A percentile compares a stretch with the other conserved stretches of the same genome.
phyloP scores from a whole-genome alignment of 345 rosid species.

The Aethionema arabicum region DNA sequence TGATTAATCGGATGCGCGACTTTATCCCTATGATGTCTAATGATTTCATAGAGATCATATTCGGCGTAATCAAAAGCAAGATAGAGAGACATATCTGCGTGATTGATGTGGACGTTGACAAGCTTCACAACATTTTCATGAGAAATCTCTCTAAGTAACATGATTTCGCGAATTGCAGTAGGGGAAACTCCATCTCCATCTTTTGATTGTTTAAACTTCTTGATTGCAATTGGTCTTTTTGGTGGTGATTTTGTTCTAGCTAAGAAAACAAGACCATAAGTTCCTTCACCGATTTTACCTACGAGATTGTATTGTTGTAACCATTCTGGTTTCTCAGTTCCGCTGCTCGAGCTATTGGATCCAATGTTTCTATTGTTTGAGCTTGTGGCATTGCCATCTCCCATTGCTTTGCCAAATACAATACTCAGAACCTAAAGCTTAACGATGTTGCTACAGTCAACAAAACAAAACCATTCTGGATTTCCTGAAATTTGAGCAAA shows the following conservation, averaged over 20 bases:
- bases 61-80: conserved; percentile 96
- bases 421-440: background rate
- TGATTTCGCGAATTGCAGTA: conserved; percentile 99
- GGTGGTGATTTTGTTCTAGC: conserved; percentile 74
- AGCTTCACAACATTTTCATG: conserved; percentile 98
- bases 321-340: conserved; percentile 89
- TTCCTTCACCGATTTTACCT: conserved; percentile 99
- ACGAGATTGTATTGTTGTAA: conserved; percentile 94
- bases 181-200: conserved; percentile 99
- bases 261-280: conserved; percentile 96
- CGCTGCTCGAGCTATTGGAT: conserved; percentile 37
- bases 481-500: conserved; percentile 25
- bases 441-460: background rate
- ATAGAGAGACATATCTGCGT: conserved; percentile 88
- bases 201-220: conserved; percentile 98
- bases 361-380: conserved; percentile 34
- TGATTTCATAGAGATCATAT: conserved; percentile 94
- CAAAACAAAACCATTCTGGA: conserved; percentile 16
- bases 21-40: conserved; percentile 91
- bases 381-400: conserved; percentile 46
- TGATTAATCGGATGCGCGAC: conserved; percentile 59
- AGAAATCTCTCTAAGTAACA: conserved; percentile 91
- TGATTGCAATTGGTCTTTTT: conserved; percentile 89
- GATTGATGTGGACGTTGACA: conserved; percentile 96
- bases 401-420: conserved; percentile 41